Evolutionary conservation across 148 eudicot genomes (phyloP).

Genomic region (Amaranthus hypochondriacus): DNA sequence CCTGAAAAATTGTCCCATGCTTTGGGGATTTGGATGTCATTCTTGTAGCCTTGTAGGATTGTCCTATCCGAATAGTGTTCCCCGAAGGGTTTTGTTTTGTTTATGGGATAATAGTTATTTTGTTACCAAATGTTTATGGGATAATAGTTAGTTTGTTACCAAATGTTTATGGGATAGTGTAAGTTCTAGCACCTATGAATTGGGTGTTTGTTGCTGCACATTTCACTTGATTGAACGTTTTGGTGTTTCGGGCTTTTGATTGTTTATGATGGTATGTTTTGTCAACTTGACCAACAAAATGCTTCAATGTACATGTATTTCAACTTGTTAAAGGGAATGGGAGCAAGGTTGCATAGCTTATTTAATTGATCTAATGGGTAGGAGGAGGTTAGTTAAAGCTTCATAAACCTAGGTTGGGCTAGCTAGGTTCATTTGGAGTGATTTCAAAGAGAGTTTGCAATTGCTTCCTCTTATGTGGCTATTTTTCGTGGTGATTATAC

Average conservation of each 20-base stretch:
- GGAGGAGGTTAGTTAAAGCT: neutral
- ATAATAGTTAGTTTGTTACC: neutral
- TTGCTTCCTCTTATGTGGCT: neutral
- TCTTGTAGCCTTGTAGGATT: constrained; percentile 3
- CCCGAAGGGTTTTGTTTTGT: constrained; percentile 2
- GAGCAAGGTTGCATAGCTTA: neutral
- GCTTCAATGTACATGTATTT: neutral
- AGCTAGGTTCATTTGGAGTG: neutral
- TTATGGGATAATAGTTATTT: neutral
- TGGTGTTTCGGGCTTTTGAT: neutral
- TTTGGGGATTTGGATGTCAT: constrained; percentile 7
- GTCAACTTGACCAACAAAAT: neutral
- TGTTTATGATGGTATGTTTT: neutral
- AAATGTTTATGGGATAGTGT: neutral
- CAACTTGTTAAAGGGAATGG: neutral
- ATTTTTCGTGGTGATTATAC: neutral
- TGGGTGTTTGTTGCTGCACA: neutral
- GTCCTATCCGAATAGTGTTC: neutral
- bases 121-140: neutral
- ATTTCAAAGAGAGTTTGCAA: neutral
- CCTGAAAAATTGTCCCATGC: constrained; percentile 9
- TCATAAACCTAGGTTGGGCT: neutral
- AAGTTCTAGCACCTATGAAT: constrained; percentile 8
- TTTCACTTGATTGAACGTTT: neutral
- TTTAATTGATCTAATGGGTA: neutral